Conservation (phyloP, 176 grass and related monocot genomes). For the Oryza australiensis region DNA sequence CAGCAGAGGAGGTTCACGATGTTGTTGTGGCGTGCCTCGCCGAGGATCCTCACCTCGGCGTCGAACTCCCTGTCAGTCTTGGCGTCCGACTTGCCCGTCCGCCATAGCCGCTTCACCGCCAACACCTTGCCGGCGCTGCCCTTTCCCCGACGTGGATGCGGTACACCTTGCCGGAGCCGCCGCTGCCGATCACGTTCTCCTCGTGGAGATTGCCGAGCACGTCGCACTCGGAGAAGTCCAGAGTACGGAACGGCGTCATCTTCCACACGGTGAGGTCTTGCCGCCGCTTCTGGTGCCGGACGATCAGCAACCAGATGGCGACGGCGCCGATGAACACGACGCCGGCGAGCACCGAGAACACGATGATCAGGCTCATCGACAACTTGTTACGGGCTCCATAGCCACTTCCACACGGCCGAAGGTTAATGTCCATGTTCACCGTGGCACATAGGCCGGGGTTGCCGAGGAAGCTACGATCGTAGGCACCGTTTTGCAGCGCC, state of each 20-base stretch:
- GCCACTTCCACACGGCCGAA: too few relatives aligned
- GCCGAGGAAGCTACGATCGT: conserved; percentile 33
- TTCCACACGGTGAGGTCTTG: conserved; percentile 40
- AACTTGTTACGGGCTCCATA: too few relatives aligned
- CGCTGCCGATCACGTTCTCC: conserved; percentile 59
- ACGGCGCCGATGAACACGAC: conserved; percentile 1
- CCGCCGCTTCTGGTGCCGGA: not conserved
- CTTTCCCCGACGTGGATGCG: conserved; percentile 28
- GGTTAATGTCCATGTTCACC: not conserved
- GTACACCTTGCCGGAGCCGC: conserved; percentile 72
- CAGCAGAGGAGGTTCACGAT: conserved; percentile 68
- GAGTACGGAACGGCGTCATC: conserved; percentile 38
- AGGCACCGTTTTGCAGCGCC: conserved; percentile 37
- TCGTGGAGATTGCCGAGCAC: conserved; percentile 36
- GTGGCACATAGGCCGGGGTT: conserved; percentile 51
- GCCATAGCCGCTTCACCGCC: conserved; percentile 62
- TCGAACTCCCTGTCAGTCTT: conserved; percentile 50
- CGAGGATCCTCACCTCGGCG: conserved; percentile 52
- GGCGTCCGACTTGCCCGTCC: conserved; percentile 18
- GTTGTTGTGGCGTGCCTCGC: conserved; percentile 60
- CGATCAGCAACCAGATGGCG: conserved; percentile 12
- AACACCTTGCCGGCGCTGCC: conserved; percentile 5
- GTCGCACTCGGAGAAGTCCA: conserved; percentile 44
- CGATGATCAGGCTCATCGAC: not conserved
- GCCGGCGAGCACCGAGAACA: conserved; percentile 40